Base-by-base conservation (phyloP, 2,329 filamentous ascomycete genomes). In the Colletotrichum orchidophilum region DNA sequence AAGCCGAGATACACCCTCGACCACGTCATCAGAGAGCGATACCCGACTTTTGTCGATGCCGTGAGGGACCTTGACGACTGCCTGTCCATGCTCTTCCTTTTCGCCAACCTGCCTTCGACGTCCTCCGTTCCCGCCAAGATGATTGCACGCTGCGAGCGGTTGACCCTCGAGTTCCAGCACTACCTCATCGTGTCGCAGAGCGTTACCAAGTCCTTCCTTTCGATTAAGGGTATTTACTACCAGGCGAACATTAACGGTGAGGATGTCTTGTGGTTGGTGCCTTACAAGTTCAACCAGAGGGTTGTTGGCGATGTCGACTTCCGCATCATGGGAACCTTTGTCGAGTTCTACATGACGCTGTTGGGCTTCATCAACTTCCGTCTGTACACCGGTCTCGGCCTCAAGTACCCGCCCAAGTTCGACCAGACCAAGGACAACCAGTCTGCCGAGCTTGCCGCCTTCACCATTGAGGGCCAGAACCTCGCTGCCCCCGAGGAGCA, bases 141-240 rank as follows among this genome's bases (percentile, higher is more conserved):
- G 83, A 95, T 99, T 81, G 93, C 95, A 63, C 92, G 95, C 74
- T 99, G 96, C 86, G 95, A 98, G 85, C 92, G 94, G 66, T 86
- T 99, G 65, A 96, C 93, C 77, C 92, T 96, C 81, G 96, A 99
- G 84, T 99, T 99, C 82, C 93, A 98, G 84, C 96, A 98, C 86
- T 99, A 97, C 83, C 88, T 99, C 73, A 99, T 99, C 79, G 90
- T 92, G 57, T 97, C 96, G 52, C 91, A 97, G 83, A 95, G 94
- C 77, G 85, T 99, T 76, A 93, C 94, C 79, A 98, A 98, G 85
- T 97, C 95, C 0, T 99, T 99, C 86, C 85, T 99, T 75, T 97
- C 95, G 1, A 98, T 99, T 84, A 99, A 99, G 87, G 96, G 96
- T 73, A 98, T 99, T 78, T 99, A 99, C 86, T 99, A 98, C 84